phyloP scores from a whole-genome alignment of 345 rosid species.

The Ceriops decandra region DNA sequence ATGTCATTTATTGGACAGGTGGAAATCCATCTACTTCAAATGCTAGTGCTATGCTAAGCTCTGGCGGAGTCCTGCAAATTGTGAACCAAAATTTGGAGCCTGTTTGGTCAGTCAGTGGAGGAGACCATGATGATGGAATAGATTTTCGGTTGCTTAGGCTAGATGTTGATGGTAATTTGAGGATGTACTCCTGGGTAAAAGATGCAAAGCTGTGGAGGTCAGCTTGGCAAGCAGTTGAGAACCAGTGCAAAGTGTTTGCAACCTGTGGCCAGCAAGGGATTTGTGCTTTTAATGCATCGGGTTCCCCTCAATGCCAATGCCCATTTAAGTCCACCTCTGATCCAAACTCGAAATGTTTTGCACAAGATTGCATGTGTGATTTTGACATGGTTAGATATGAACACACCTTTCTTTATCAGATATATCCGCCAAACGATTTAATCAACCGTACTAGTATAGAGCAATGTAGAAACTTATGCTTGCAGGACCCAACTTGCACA shows the following conservation, averaged over 20 bases:
- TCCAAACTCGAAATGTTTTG: constrained; percentile 45
- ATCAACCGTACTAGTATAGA: constrained; percentile 38
- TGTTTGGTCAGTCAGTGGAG: constrained; percentile 59
- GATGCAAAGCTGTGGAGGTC: constrained; percentile 53
- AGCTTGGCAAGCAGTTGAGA: constrained; percentile 89
- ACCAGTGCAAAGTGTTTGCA: constrained; percentile 79
- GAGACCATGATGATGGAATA: constrained; percentile 61
- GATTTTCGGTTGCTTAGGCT: constrained; percentile 64
- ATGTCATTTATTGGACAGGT: constrained; percentile 51
- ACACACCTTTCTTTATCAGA: constrained; percentile 54
- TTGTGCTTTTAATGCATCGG: constrained; percentile 52
- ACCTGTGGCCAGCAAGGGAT: constrained; percentile 65
- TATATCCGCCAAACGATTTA: constrained; percentile 60
- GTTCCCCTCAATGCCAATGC: constrained; percentile 48
- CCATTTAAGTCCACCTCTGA: constrained; percentile 33
- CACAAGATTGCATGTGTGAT: constrained; percentile 40
- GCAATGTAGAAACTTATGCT: constrained; percentile 54
- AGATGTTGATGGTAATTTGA: constrained; percentile 72
- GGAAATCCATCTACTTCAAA: constrained; percentile 36
- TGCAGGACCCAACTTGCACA: constrained; percentile 38
- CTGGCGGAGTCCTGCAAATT: constrained; percentile 59
- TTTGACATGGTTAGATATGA: constrained; percentile 39
- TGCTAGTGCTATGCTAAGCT: constrained; percentile 52
- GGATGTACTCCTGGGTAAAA: constrained; percentile 68
- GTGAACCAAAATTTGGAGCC: constrained; percentile 33